These are phyloP conservation scores for Fusarium irregulare DNA, from an alignment of 2,329 filamentous ascomycete species.

Conservation along the genomic window DNA sequence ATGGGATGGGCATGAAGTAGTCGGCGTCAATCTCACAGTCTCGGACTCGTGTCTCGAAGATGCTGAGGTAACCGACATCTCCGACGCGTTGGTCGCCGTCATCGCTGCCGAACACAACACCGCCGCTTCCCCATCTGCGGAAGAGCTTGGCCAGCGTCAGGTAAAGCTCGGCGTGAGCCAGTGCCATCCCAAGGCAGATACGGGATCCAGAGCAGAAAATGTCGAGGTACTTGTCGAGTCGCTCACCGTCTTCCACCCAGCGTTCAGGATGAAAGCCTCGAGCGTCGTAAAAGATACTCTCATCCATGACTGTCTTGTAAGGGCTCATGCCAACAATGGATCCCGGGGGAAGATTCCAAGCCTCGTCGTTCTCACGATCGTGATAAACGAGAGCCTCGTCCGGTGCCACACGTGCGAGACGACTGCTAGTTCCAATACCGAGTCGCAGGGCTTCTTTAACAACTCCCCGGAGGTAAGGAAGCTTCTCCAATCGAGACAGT, in stretches of 20 bases:
- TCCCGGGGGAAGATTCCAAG: slow-evolving; percentile 50
- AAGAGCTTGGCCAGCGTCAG: slow-evolving; percentile 54
- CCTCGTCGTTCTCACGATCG: slow-evolving; percentile 45
- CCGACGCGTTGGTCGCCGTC: slow-evolving; percentile 50
- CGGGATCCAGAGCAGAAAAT: slow-evolving; percentile 53
- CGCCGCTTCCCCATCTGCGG: slow-evolving; percentile 52
- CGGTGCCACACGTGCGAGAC: slow-evolving; percentile 61
- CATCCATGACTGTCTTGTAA: slow-evolving; percentile 52
- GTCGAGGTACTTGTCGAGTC: slow-evolving; percentile 50
- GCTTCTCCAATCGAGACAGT: slow-evolving; percentile 48
- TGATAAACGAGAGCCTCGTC: slow-evolving; percentile 48
- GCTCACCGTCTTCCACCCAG: slow-evolving; percentile 50
- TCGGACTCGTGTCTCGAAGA: slow-evolving; percentile 51
- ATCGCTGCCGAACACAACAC: slow-evolving; percentile 46
- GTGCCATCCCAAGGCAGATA: slow-evolving; percentile 52
- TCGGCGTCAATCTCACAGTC: slow-evolving; percentile 54
- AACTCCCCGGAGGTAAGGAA: slow-evolving; percentile 62
- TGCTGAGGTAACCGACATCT: slow-evolving; percentile 50
- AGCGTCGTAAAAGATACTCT: slow-evolving; percentile 49
- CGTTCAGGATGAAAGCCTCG: slow-evolving; percentile 51
- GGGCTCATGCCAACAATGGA: slow-evolving; percentile 54
- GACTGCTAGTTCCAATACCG: slow-evolving; percentile 59
- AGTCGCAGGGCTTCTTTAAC: slow-evolving; percentile 63
- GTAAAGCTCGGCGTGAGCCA: slow-evolving; percentile 55
- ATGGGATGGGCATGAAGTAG: slow-evolving; percentile 55